Evolutionary conservation across 78 protist genomes (phyloP).

Genomic region (Planoprotostelium fungivorum): DNA sequence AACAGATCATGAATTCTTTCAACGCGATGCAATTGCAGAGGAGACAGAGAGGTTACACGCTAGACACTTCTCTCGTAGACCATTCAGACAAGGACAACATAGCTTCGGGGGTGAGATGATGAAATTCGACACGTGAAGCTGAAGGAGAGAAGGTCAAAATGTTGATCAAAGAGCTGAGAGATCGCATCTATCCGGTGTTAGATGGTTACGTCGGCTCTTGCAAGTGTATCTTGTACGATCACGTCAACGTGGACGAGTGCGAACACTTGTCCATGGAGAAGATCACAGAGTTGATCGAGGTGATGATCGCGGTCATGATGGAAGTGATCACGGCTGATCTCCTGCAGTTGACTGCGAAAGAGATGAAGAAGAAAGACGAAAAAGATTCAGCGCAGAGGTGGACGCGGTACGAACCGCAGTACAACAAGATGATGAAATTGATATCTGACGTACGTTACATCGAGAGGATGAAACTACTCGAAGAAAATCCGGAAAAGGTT

Average conservation of each 20-base stretch:
- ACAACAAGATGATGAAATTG: slow-evolving; percentile 1
- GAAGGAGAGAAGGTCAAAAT: not conserved
- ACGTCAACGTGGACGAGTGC: slow-evolving; percentile 7
- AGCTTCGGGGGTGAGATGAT: not conserved
- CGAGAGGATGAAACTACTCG: slow-evolving; percentile 36
- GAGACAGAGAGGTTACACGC: not conserved
- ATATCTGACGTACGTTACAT: slow-evolving; percentile 27
- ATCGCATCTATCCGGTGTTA: slow-evolving; percentile 42
- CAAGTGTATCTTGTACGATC: slow-evolving; percentile 23
- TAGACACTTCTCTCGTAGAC: not conserved
- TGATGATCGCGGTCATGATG: not conserved
- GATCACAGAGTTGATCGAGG: not conserved
- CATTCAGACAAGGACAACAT: not conserved
- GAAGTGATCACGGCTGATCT: not conserved
- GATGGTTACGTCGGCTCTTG: slow-evolving; percentile 20
- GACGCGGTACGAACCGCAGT: not conserved
- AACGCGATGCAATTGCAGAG: not conserved
- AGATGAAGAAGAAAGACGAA: not conserved
- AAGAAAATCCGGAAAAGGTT: slow-evolving; percentile 2
- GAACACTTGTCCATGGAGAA: not conserved
- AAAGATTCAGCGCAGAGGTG: not conserved
- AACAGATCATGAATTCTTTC: not conserved
- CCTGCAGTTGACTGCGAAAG: not conserved
- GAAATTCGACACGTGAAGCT: not conserved
- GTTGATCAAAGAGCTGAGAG: slow-evolving; percentile 22